Conservation (phyloP, 257 asterid species). For the Solanum medicagineum region DNA sequence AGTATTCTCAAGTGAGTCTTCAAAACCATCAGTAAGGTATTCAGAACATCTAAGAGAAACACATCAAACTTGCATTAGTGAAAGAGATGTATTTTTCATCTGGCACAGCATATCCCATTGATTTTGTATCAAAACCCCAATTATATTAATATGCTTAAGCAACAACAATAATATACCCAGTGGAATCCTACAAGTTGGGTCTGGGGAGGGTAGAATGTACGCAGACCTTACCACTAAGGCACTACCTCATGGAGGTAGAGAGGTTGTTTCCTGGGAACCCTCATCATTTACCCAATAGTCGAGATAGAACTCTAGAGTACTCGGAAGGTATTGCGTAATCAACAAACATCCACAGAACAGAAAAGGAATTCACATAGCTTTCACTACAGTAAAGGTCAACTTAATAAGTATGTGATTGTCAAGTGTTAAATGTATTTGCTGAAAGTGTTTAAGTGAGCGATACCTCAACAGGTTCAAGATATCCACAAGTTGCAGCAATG, state of each 20-base stretch:
- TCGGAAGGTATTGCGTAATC: background rate
- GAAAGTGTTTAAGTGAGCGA: background rate
- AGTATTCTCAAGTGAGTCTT: background rate
- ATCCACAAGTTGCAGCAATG: conserved; percentile 45
- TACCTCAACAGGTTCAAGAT: conserved; percentile 93
- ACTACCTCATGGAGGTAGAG: too few species aligned
- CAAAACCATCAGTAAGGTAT: background rate
- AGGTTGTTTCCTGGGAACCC: too few species aligned
- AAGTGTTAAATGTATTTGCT: background rate
- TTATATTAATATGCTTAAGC: background rate
- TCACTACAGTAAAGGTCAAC: background rate
- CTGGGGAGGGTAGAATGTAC: too few species aligned
- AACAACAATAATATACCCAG: too few species aligned
- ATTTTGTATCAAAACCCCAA: background rate
- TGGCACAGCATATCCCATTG: background rate
- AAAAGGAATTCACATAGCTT: background rate
- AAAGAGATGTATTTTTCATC: background rate
- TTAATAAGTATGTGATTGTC: background rate
- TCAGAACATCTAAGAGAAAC: background rate
- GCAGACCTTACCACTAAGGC: too few species aligned
- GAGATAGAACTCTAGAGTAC: background rate
- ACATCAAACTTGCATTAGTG: background rate
- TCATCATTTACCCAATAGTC: background rate
- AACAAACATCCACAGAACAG: background rate
- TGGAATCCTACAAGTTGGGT: too few species aligned